Evolutionary conservation across 805 yeast species (phyloP), one percentile per base, ranked within the genome.

Genomic region (Cyberlindnera mississippiensis): DNA sequence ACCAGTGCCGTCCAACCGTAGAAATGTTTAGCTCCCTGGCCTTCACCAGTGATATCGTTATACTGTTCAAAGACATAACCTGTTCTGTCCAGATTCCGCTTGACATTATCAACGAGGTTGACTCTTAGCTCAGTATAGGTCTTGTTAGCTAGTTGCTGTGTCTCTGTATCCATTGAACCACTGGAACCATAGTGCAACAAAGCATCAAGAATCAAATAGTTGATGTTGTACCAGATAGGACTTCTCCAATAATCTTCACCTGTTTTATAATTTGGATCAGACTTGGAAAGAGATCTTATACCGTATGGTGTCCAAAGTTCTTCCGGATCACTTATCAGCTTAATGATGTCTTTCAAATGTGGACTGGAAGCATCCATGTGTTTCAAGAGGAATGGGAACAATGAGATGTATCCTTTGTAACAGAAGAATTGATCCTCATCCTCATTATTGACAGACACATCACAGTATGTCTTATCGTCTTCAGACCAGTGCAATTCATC

Each of bases 171-270:
- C 55, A 33, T 50, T 46, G 4, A 37, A n/a, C n/a, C 58, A 7
- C 55, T 50, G n/a, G 57, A 45, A 2, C 55, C 56, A 56, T 90
- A 91, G 59, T 78, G 65, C 26, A 68, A 61, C 47, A 93, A 67
- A 4, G 85, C 74, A 40, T 88, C 93, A 33, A 93, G 67, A 4
- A 82, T 69, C 61, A 93, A 66, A 57, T 88, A 91, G 66, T 93
- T 93, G 56, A 93, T 85, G 60, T 89, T 85, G 52, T 89, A 70
- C 98, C 98, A 93, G 20, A 93, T 72, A 15, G 95, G 87, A 1
- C 96, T 93, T 49, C 96, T 76, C 99, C 99, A 93, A 66, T 93
- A 93, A 62, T 91, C 82, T 57, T 93, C 99, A 7, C 74, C 91
- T 0, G 81, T 76, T 41, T 84, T 84, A 64, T 83, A 93, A 44